These are phyloP conservation scores for Pichia sorboxylosa DNA, from an alignment of 1,139 yeast species.

Conservation along the genomic window DNA sequence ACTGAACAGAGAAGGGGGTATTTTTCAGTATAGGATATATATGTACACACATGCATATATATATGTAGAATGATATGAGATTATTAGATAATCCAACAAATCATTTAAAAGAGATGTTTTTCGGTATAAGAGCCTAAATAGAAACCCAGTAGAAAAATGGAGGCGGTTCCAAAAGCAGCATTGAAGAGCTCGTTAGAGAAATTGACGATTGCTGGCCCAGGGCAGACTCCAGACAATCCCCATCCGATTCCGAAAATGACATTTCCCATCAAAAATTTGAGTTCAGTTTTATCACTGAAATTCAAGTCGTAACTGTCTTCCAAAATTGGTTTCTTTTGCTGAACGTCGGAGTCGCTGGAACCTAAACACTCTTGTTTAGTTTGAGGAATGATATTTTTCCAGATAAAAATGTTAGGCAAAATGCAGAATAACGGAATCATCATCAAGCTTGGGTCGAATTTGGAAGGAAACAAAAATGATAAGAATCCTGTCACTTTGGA, in stretches of 20 bases:
- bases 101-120: too few relatives aligned
- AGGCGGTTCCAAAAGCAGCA: slow-evolving; percentile 12
- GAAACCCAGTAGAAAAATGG: slow-evolving; percentile 8
- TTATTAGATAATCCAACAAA: too few relatives aligned
- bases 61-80: too few relatives aligned
- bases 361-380: slow-evolving; percentile 1
- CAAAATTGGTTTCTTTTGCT: slow-evolving; percentile 18
- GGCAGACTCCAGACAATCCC: slow-evolving; percentile 37
- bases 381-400: slow-evolving; percentile 18
- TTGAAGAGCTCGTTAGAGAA: slow-evolving; percentile 8
- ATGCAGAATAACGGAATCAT: slow-evolving; percentile 32
- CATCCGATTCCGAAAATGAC: slow-evolving; percentile 35
- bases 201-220: slow-evolving; percentile 32
- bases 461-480: slow-evolving; percentile 24
- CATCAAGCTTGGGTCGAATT: slow-evolving; percentile 34
- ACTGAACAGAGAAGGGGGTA: too few relatives aligned
- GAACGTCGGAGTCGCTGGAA: not conserved
- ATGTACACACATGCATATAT: too few relatives aligned
- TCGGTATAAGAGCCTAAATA: slow-evolving; percentile 3
- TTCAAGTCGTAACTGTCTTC: slow-evolving; percentile 13
- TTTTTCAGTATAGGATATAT: too few relatives aligned
- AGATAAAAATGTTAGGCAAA: slow-evolving; percentile 29
- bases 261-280: slow-evolving; percentile 28
- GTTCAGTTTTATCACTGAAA: slow-evolving; percentile 16
- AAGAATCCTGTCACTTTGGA: slow-evolving; percentile 34